Evolutionary conservation across 192 early-diverging fungal species (phyloP).

Genomic region (Backusella liffmaniae): DNA sequence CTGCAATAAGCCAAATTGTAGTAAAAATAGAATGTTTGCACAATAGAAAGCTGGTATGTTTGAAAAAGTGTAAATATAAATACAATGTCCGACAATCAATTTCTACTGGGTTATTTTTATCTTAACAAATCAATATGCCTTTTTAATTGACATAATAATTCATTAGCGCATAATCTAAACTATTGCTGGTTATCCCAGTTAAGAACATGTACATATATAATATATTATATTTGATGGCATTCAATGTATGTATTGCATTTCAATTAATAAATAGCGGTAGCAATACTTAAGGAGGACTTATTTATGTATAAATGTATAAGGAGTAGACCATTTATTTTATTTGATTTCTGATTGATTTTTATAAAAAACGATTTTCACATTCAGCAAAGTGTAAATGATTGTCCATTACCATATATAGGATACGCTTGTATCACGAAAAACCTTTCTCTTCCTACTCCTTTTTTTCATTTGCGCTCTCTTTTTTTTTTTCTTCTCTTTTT

Average conservation of each 20-base stretch:
- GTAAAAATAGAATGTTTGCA: background rate
- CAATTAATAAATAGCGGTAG: too few species aligned
- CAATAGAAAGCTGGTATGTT: too few species aligned
- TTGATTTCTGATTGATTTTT: background rate
- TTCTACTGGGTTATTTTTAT: background rate
- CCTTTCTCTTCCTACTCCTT: background rate
- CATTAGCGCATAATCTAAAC: background rate
- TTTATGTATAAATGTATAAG: background rate
- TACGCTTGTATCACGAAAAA: background rate
- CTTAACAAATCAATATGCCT: constrained; percentile 1
- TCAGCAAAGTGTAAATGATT: constrained; percentile 2
- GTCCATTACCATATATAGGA: background rate
- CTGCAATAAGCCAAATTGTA: too few species aligned
- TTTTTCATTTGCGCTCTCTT: background rate
- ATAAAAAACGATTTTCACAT: background rate
- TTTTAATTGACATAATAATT: background rate
- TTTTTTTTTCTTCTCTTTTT: background rate
- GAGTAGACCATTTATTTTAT: background rate
- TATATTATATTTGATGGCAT: background rate
- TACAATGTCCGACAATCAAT: background rate
- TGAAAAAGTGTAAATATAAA: too few species aligned
- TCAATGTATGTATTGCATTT: background rate
- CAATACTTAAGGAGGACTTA: background rate
- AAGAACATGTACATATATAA: background rate
- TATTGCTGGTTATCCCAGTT: background rate